Evolutionary conservation across 2,329 filamentous ascomycete genomes (phyloP).

Genomic region (Diaporthe sp.): DNA sequence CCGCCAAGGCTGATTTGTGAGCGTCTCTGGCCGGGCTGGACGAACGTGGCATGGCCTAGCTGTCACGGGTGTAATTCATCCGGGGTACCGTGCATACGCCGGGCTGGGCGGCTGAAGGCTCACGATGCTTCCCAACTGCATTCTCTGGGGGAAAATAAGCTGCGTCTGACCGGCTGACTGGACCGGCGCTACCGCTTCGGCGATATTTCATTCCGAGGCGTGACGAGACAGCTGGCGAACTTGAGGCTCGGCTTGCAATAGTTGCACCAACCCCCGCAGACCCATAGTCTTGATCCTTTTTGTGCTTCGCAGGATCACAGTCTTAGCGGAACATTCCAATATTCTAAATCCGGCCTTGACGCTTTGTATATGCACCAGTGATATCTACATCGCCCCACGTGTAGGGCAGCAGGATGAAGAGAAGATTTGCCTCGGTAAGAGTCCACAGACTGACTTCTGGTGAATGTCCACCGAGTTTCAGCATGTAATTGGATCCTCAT

Average conservation of each 20-base stretch:
- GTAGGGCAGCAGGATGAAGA: neutral
- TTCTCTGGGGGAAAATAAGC: neutral
- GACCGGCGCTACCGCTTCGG: neutral
- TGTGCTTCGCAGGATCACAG: neutral
- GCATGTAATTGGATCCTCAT: neutral
- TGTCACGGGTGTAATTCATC: neutral
- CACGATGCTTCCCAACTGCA: neutral
- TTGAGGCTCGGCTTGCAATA: neutral
- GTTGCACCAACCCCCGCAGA: neutral
- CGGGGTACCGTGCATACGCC: neutral
- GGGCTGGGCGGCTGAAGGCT: neutral
- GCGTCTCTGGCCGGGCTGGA: neutral
- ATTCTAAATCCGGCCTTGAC: neutral
- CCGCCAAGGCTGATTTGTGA: constrained; percentile 65
- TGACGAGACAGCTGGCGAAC: neutral
- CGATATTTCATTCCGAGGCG: neutral
- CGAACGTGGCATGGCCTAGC: neutral
- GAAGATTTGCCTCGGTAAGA: neutral
- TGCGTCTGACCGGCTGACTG: constrained; percentile 6
- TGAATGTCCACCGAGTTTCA: neutral
- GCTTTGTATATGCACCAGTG: neutral
- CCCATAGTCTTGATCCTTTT: neutral
- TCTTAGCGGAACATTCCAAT: neutral
- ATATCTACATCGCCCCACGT: neutral
- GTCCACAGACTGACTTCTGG: neutral